phyloP scores from a whole-genome alignment of 2,329 filamentous ascomycete genomes.

The Beauveria sp. region DNA sequence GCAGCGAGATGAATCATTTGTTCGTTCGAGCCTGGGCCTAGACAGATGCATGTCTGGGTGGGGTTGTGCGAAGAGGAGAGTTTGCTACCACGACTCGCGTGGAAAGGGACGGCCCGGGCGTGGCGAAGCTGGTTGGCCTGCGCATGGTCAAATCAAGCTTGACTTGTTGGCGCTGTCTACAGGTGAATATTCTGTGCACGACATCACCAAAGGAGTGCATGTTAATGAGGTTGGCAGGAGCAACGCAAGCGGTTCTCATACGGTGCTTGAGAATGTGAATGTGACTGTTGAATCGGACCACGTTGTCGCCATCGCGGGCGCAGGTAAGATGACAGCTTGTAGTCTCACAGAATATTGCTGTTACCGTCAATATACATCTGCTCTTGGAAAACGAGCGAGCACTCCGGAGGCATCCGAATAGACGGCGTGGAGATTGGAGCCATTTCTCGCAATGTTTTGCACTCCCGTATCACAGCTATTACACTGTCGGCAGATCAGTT shows the following conservation, averaged over 20 bases:
- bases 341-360: no score
- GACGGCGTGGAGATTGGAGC: background rate
- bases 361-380: no score
- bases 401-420: background rate
- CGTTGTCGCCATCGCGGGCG: background rate
- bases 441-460: background rate
- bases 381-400: background rate
- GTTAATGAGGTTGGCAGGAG: background rate
- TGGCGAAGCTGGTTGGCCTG: slow-evolving; percentile 19
- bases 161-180: slow-evolving; percentile 20
- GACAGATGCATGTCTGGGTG: slow-evolving; percentile 28
- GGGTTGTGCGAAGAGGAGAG: slow-evolving; percentile 23
- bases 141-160: slow-evolving; percentile 19
- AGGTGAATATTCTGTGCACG: slow-evolving; percentile 9
- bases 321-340: no score
- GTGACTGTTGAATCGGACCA: slow-evolving; percentile 11
- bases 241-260: background rate
- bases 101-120: slow-evolving; percentile 16
- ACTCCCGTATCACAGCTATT: background rate
- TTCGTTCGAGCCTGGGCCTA: slow-evolving; percentile 27
- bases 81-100: slow-evolving; percentile 20
- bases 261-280: background rate
- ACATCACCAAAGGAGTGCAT: background rate
- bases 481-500: no score
- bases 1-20: slow-evolving; percentile 21